phyloP scores from a whole-genome alignment of 495 filamentous ascomycete species.

The Talaromyces proteolyticus region DNA sequence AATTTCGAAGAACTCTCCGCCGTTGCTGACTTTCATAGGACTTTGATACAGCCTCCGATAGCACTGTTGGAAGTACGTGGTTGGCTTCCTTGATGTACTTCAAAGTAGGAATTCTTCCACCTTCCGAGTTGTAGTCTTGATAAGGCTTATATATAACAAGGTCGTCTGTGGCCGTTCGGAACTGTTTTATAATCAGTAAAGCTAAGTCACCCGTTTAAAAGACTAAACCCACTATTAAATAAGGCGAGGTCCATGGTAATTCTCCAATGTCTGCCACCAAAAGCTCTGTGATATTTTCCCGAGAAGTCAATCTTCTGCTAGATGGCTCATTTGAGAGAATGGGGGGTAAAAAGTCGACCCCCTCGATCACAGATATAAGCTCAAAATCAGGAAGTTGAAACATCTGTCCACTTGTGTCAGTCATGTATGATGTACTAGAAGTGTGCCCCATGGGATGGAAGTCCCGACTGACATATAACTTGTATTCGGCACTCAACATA shows the following conservation, averaged over 20 bases:
- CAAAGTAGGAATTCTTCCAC: slow-evolving; percentile 37
- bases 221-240: slow-evolving; percentile 62
- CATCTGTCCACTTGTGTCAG: slow-evolving; percentile 23
- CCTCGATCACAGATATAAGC: slow-evolving; percentile 42
- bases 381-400: slow-evolving; percentile 33
- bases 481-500: slow-evolving; percentile 62
- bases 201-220: slow-evolving; percentile 1
- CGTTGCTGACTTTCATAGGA: slow-evolving; percentile 31
- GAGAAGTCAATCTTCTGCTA: slow-evolving; percentile 60
- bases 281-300: slow-evolving; percentile 69
- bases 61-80: slow-evolving; percentile 46
- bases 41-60: slow-evolving; percentile 29
- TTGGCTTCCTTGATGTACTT: slow-evolving; percentile 74
- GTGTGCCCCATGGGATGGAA: too few species aligned
- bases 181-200: slow-evolving; percentile 31
- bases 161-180: slow-evolving; percentile 74
- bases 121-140: slow-evolving; percentile 26
- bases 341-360: slow-evolving; percentile 71
- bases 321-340: slow-evolving; percentile 64
- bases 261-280: slow-evolving; percentile 83
- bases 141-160: slow-evolving; percentile 84
- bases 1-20: slow-evolving; percentile 48
- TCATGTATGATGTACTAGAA: neutral
- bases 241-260: slow-evolving; percentile 57
- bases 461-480: slow-evolving; percentile 58